Percentiles rank a stretch among this genome's conserved stretches.
Evolutionary conservation across 805 yeast genomes (phyloP).

Genomic region (Wickerhamiella sorbophila): DNA sequence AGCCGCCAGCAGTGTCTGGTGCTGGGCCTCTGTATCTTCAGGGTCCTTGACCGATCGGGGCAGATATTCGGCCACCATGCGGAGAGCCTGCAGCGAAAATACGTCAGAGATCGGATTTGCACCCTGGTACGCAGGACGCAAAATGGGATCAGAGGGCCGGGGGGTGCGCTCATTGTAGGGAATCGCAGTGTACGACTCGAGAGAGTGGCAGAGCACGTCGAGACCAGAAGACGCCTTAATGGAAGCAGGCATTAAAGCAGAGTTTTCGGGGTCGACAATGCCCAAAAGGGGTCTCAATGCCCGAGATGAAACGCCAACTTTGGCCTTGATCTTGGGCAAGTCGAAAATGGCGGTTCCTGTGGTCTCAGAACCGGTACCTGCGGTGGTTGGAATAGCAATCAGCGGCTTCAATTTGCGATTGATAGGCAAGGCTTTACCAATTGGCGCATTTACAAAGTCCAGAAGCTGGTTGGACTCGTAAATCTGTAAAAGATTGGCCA

Average conservation of each 20-base stretch:
- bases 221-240: conserved; percentile 32
- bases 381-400: conserved; percentile 34
- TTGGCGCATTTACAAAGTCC: conserved; percentile 32
- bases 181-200: conserved; percentile 34
- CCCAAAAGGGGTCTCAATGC: conserved; percentile 32
- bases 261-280: conserved; percentile 30
- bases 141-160: conserved; percentile 26
- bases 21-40: conserved; percentile 30
- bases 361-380: conserved; percentile 36
- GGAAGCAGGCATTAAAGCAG: conserved; percentile 29
- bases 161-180: conserved; percentile 29
- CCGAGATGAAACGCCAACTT: conserved; percentile 33
- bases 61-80: conserved; percentile 29
- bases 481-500: conserved; percentile 29
- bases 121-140: conserved; percentile 31
- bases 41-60: conserved; percentile 29
- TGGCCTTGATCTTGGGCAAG: conserved; percentile 27
- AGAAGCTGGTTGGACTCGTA: conserved; percentile 30
- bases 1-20: conserved; percentile 32
- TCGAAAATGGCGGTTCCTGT: conserved; percentile 35
- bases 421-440: conserved; percentile 28
- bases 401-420: conserved; percentile 26
- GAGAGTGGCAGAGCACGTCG: conserved; percentile 33
- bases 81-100: conserved; percentile 30
- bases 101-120: conserved; percentile 34